These are phyloP conservation scores for Physcomitrellopsis africana DNA, from an alignment of 225 moss, liverwort and hornwort genomes.

Conservation along the genomic window DNA sequence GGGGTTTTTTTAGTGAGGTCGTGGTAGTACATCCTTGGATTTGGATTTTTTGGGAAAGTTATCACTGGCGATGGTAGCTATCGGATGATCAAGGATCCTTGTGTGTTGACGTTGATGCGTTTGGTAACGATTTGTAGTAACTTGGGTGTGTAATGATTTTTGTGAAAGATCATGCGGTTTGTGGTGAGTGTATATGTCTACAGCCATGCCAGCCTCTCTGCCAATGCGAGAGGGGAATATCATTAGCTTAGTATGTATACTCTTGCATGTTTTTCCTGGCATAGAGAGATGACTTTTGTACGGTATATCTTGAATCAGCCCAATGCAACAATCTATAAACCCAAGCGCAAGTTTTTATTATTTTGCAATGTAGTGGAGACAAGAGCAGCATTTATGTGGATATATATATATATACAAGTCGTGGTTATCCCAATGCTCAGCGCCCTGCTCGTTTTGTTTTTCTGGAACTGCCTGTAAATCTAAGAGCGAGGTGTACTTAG, in stretches of 20 bases:
- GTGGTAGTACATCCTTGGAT: background rate
- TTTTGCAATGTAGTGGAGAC: too few relatives aligned
- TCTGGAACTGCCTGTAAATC: background rate
- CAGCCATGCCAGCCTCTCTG: too few relatives aligned
- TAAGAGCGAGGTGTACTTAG: background rate
- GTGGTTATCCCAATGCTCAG: background rate
- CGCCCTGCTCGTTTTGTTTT: background rate
- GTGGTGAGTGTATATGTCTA: background rate
- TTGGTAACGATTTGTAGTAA: slow-evolving; percentile 1
- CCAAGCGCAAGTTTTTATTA: too few relatives aligned
- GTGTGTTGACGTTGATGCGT: background rate
- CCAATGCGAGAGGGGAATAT: background rate
- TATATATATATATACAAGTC: background rate
- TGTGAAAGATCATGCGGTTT: background rate
- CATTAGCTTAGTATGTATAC: too few relatives aligned
- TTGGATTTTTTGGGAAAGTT: background rate
- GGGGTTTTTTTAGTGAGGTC: background rate
- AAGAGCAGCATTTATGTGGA: too few relatives aligned
- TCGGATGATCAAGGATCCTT: background rate
- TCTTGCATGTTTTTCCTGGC: too few relatives aligned
- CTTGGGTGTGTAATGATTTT: background rate
- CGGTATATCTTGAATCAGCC: too few relatives aligned
- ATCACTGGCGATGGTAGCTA: background rate
- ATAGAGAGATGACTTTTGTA: too few relatives aligned
- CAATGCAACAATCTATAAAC: too few relatives aligned